Conservation (phyloP, 345 rosid genomes). For the Aquilaria sinensis region DNA sequence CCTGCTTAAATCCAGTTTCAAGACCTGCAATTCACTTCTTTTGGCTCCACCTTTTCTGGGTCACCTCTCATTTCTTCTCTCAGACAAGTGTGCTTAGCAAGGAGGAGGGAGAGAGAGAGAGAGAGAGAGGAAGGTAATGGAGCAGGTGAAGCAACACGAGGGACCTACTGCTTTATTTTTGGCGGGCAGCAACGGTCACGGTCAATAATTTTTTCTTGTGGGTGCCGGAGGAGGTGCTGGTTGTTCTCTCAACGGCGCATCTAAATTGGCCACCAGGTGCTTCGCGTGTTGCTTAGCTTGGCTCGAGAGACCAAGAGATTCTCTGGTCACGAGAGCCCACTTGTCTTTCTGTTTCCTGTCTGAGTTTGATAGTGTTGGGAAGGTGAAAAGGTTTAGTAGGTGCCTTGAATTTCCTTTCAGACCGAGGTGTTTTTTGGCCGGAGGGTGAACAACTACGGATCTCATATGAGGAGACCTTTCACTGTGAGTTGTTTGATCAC, state of each 20-base stretch:
- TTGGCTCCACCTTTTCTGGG: conserved; percentile 16
- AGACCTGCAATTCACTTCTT: conserved; percentile 7
- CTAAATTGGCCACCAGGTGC: conserved; percentile 30
- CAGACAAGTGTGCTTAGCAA: conserved; percentile 1
- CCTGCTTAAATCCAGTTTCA: conserved; percentile 27
- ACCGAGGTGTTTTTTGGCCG: conserved; percentile 18
- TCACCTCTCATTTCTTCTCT: conserved; percentile 6
- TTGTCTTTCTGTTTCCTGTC: conserved; percentile 12
- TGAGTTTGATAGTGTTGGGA: conserved; percentile 9
- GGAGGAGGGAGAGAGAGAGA: conserved; percentile 8
- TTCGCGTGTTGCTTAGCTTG: conserved; percentile 23
- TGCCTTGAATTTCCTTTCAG: conserved; percentile 1
- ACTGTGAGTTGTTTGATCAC: conserved; percentile 42
- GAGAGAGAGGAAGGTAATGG: conserved; percentile 18
- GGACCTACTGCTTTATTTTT: conserved; percentile 74
- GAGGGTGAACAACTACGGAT: conserved; percentile 40
- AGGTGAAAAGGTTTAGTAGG: conserved; percentile 14
- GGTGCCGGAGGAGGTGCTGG: conserved; percentile 41
- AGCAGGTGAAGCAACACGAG: conserved; percentile 47
- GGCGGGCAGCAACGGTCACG: conserved; percentile 74
- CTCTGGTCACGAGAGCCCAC: conserved; percentile 12
- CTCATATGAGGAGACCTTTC: conserved; percentile 81
- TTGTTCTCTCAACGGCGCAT: conserved; percentile 47
- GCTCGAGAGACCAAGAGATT: conserved; percentile 28
- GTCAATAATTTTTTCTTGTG: conserved; percentile 60